These are phyloP conservation scores for Aspergillus unguis DNA, from an alignment of 2,329 filamentous ascomycete genomes.

Conservation along the genomic window DNA sequence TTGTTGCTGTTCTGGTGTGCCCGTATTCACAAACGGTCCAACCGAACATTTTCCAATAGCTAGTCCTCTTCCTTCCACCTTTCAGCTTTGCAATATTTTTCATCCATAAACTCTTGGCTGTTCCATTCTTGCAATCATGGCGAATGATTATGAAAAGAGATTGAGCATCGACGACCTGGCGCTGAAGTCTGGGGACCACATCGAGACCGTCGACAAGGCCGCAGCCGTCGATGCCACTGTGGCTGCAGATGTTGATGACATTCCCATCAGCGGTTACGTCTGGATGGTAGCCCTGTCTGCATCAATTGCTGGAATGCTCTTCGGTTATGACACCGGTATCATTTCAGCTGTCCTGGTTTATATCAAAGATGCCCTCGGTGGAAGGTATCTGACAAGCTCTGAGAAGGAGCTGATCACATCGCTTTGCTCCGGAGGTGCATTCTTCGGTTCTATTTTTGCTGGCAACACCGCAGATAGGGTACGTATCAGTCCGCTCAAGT, in stretches of 20 bases:
- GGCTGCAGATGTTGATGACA: conserved; percentile 30
- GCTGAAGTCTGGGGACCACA: conserved; percentile 8
- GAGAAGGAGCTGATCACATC: conserved; percentile 54
- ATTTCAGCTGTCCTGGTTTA: conserved; percentile 46
- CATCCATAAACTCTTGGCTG: not conserved
- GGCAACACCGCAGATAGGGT: conserved; percentile 36
- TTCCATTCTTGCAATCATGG: not conserved
- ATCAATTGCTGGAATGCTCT: conserved; percentile 30
- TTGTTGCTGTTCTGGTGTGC: not conserved
- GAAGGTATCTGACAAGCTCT: conserved; percentile 36
- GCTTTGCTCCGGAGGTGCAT: conserved; percentile 49
- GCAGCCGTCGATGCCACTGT: conserved; percentile 8
- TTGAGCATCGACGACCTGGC: conserved; percentile 4
- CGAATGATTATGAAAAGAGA: conserved; percentile 1
- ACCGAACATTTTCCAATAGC: not conserved
- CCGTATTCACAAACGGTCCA: not conserved
- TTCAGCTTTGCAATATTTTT: not conserved
- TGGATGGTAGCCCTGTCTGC: conserved; percentile 40
- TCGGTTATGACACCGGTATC: conserved; percentile 48
- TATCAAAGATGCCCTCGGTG: conserved; percentile 36
- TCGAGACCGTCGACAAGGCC: conserved; percentile 9
- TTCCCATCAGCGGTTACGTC: conserved; percentile 37
- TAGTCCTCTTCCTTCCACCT: not conserved
- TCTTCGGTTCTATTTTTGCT: conserved; percentile 43
- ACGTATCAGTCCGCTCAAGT: conserved; percentile 20